Evolutionary conservation across 345 rosid genomes (phyloP).

Genomic region (Eutrema yunnanense): DNA sequence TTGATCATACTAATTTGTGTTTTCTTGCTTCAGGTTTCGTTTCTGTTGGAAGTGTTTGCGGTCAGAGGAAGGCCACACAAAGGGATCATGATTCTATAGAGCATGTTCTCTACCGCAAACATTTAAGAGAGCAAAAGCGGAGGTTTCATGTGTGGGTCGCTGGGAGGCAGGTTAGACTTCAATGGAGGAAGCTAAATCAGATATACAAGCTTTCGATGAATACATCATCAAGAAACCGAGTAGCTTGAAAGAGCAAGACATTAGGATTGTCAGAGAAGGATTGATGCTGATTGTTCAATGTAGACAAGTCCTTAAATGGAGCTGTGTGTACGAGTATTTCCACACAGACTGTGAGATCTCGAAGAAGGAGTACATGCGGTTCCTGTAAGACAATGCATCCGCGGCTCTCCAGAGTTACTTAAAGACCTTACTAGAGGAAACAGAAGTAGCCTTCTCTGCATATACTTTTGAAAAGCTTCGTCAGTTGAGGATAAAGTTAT

Average conservation of each 20-base stretch:
- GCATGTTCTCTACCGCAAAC: background rate
- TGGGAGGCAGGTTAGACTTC: background rate
- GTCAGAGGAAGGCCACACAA: background rate
- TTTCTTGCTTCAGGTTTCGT: background rate
- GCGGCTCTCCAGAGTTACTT: background rate
- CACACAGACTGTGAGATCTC: background rate
- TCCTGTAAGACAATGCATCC: background rate
- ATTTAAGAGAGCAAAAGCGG: background rate
- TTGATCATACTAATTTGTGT: background rate
- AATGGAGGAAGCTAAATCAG: background rate
- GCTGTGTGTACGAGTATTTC: background rate
- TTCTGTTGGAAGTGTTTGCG: constrained; percentile 4
- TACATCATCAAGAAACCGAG: background rate
- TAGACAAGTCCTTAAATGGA: constrained; percentile 11
- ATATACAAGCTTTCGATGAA: background rate
- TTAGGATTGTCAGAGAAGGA: background rate
- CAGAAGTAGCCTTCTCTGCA: background rate
- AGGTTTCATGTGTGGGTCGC: background rate
- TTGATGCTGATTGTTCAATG: constrained; percentile 7
- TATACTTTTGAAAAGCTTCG: background rate
- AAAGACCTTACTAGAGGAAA: background rate
- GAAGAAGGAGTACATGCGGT: constrained; percentile 9
- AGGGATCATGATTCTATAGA: background rate
- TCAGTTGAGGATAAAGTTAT: background rate
- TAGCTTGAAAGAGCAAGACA: background rate